Evolutionary conservation across 2,329 filamentous ascomycete genomes (phyloP).

Genomic region (Phialophora tarda): DNA sequence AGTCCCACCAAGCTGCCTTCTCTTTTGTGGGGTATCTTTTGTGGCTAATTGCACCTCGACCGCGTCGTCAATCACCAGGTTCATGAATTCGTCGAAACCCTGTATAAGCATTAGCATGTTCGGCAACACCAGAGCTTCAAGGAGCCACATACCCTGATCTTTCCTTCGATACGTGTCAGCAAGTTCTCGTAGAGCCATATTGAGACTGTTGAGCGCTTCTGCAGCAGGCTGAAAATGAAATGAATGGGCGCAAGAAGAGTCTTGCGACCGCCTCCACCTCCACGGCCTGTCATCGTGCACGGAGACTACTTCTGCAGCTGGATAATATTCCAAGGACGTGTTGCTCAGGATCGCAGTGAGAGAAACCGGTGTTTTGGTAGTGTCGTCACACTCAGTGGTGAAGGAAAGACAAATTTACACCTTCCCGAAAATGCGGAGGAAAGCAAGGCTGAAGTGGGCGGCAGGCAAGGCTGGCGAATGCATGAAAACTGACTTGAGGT

Average conservation of each 20-base stretch:
- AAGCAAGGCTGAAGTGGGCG: slow-evolving; percentile 21
- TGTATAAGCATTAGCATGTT: slow-evolving; percentile 47
- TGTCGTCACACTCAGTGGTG: background rate
- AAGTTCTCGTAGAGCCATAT: slow-evolving; percentile 99
- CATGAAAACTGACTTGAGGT: slow-evolving; percentile 23
- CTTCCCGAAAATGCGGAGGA: slow-evolving; percentile 29
- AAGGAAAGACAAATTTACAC: slow-evolving; percentile 11
- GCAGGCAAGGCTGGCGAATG: slow-evolving; percentile 9
- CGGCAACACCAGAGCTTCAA: background rate
- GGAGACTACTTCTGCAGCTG: background rate
- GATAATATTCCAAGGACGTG: background rate
- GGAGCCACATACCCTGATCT: slow-evolving; percentile 75
- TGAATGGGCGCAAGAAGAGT: slow-evolving; percentile 79
- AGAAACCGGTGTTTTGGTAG: background rate
- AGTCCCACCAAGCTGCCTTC: slow-evolving; percentile 75
- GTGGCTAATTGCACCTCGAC: slow-evolving; percentile 86
- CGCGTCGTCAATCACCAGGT: slow-evolving; percentile 93
- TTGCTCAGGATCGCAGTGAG: background rate
- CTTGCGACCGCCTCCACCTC: slow-evolving; percentile 64
- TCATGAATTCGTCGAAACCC: slow-evolving; percentile 99
- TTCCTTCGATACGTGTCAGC: slow-evolving; percentile 90
- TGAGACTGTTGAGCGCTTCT: slow-evolving; percentile 79
- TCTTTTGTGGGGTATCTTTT: slow-evolving; percentile 78
- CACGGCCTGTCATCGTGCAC: slow-evolving; percentile 58
- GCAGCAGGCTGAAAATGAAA: slow-evolving; percentile 92